These are phyloP conservation scores for Fusarium sp. DNA, from an alignment of 2,329 filamentous ascomycete species.

Conservation along the genomic window DNA sequence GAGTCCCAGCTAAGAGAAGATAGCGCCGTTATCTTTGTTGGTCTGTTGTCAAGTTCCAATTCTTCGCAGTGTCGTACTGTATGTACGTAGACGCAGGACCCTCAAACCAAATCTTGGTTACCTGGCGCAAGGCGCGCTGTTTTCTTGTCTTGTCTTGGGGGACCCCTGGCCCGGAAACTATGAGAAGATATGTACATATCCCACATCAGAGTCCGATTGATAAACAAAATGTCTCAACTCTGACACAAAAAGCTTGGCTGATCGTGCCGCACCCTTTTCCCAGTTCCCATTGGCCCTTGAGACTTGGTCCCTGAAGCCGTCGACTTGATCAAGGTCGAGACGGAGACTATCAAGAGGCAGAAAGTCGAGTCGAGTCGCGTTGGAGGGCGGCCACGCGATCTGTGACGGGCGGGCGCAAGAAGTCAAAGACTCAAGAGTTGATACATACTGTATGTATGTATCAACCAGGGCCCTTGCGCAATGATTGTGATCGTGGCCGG, in stretches of 20 bases:
- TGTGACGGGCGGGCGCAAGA: slow-evolving; percentile 38
- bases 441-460: not conserved
- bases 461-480: slow-evolving; percentile 23
- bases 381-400: slow-evolving; percentile 36
- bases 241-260: slow-evolving; percentile 3
- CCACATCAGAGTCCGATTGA: slow-evolving; percentile 18
- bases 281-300: slow-evolving; percentile 8
- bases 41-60: slow-evolving; percentile 20
- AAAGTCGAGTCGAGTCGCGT: slow-evolving; percentile 3
- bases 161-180: not conserved
- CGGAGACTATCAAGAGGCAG: not conserved
- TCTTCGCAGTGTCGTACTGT: not conserved
- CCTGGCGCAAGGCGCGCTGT: slow-evolving; percentile 18
- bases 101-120: slow-evolving; percentile 11
- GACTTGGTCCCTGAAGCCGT: slow-evolving; percentile 16
- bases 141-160: not conserved
- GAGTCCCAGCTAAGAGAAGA: slow-evolving; percentile 27
- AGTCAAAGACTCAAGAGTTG: slow-evolving; percentile 19
- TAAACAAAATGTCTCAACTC: slow-evolving; percentile 18
- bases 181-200: not conserved
- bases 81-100: not conserved
- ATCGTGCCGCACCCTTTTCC: not conserved
- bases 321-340: not conserved
- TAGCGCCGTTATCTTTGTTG: slow-evolving; percentile 35
- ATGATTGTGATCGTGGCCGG: slow-evolving; percentile 36